Conservation (phyloP, 78 protist species). For the Chrysochromulina parva region DNA sequence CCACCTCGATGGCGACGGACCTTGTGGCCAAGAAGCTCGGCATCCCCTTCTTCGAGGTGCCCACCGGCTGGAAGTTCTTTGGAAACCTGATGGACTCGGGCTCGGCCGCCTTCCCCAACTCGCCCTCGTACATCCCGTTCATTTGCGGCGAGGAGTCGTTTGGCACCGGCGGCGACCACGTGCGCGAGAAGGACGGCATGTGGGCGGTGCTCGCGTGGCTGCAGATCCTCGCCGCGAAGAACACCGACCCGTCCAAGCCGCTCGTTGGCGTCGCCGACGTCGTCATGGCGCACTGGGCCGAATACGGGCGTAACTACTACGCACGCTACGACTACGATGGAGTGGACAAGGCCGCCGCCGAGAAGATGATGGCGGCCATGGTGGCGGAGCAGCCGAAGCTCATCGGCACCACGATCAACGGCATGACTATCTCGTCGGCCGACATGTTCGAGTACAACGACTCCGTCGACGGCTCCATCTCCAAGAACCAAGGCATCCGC, state of each 20-base stretch:
- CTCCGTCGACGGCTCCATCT: constrained; percentile 80
- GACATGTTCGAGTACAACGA: constrained; percentile 90
- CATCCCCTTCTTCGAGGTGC: constrained; percentile 70
- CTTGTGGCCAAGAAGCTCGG: constrained; percentile 13
- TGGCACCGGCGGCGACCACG: constrained; percentile 90
- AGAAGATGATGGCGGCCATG: neutral
- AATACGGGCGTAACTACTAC: constrained; percentile 92
- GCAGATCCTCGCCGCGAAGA: constrained; percentile 64
- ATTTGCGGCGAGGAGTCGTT: constrained; percentile 96
- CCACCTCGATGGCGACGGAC: constrained; percentile 85
- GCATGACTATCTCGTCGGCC: neutral
- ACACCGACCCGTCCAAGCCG: constrained; percentile 25
- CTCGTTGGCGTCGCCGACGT: constrained; percentile 47
- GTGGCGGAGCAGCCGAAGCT: neutral
- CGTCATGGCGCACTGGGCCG: constrained; percentile 77
- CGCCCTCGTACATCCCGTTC: neutral
- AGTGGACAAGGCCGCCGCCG: constrained; percentile 51
- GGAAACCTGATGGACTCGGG: constrained; percentile 94
- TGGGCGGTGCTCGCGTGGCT: constrained; percentile 78
- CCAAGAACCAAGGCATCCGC: constrained; percentile 41
- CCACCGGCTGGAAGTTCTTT: constrained; percentile 99
- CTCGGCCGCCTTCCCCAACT: neutral
- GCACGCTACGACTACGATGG: constrained; percentile 88
- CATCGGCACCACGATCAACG: neutral
- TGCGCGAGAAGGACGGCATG: constrained; percentile 97